Base-by-base conservation (phyloP, 2,329 filamentous ascomycete genomes). In the Didymellaceae sp. region DNA sequence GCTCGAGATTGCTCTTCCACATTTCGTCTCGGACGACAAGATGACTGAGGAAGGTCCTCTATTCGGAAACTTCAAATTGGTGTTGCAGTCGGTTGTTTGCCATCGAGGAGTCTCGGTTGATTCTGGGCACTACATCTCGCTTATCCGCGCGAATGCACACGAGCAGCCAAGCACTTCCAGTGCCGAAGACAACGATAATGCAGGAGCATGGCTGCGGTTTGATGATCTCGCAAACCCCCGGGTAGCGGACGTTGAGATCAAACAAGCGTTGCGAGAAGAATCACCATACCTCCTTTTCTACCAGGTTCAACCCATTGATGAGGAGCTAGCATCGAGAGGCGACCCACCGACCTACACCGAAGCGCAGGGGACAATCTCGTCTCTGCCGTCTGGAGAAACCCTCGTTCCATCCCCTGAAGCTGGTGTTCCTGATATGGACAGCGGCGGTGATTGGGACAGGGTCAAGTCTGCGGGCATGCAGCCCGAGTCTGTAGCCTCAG, bases 201-300 rank as follows among this genome's bases (percentile, higher is more conserved):
- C 58, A 16, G 33, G 44, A 16, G 48, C 59, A 11, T 99, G 94
- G 94, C 86, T 96, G 70, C 88, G 87, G 28, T 97, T 96, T 63
- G 94, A 99, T 67, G 94, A 99, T 69, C 78, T 97, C n/a, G 77
- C 84, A 1, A 78, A 82, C 26, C 81, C 86, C 47, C 84, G 93
- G 20, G 88, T 97, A 3, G 81, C 80, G 0, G 81, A 88, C 45
- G 86, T 97, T 39, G 85, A 95, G 63, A 88, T 97, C 56, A 86
- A 89, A 54, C 76, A 87, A 59, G 87, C 90, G 0, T 76, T 97
- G 40, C 87, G 85, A 59, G 82, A 88, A n/a, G 92, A 97, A 71
- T 95, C 91, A 71, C 93, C 94, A 0, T 97, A 97, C 70, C 82
- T 97, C 6, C 79, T 99, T 0, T 97, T 97, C 73, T 99, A 97